A percentile compares a stretch with the other conserved stretches of the same genome.
phyloP scores from a whole-genome alignment of 495 filamentous ascomycete species.

The Neurospora africana region DNA sequence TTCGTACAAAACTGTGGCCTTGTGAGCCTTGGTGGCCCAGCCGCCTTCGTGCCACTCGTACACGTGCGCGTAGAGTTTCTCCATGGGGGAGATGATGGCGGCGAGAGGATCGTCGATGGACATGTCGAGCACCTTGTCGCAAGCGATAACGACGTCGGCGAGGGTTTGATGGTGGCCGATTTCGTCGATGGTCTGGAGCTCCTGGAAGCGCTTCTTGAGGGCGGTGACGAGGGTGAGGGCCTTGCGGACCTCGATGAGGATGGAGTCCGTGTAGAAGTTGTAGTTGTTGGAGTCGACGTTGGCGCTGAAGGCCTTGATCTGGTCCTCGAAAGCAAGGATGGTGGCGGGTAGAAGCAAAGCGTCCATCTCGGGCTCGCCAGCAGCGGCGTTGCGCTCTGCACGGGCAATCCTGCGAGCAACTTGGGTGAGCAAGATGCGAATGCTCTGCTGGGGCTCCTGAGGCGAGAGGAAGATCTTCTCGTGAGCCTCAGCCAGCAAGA shows the following conservation, averaged over 20 bases:
- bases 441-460: constrained; percentile 21
- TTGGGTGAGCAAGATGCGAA: constrained; percentile 26
- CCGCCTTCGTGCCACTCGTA: constrained; percentile 81
- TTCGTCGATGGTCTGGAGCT: constrained; percentile 52
- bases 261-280: constrained; percentile 83
- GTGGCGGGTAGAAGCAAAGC: constrained; percentile 51
- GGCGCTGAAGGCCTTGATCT: constrained; percentile 42
- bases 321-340: constrained; percentile 50
- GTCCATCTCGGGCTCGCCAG: constrained; percentile 30
- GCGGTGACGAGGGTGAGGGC: constrained; percentile 54
- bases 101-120: constrained; percentile 77
- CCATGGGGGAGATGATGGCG: constrained; percentile 68
- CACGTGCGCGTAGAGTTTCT: constrained; percentile 69
- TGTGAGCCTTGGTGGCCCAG: constrained; percentile 72
- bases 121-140: constrained; percentile 62
- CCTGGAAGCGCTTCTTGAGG: constrained; percentile 56
- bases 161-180: constrained; percentile 50
- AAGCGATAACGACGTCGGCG: constrained; percentile 62
- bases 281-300: constrained; percentile 36
- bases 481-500: constrained; percentile 35
- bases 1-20: constrained; percentile 56
- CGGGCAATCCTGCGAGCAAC: constrained; percentile 25
- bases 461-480: constrained; percentile 37
- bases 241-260: constrained; percentile 60
- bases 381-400: constrained; percentile 10